These are phyloP conservation scores for Chaetomiaceae sp. DNA, from an alignment of 2,329 filamentous ascomycete species.

Conservation along the genomic window DNA sequence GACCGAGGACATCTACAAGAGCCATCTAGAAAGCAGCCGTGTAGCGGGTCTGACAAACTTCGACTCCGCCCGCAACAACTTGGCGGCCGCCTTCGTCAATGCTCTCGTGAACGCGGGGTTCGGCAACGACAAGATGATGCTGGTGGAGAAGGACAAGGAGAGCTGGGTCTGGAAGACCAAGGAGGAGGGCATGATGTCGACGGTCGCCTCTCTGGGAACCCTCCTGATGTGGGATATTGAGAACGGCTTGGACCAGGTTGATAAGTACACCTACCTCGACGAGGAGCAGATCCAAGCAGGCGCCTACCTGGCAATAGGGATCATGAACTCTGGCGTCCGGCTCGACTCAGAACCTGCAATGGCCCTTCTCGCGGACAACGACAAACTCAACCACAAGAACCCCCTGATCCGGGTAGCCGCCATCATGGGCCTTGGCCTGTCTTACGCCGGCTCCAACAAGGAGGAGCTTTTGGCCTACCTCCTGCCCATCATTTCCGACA, in stretches of 20 bases:
- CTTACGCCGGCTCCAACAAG: constrained; percentile 92
- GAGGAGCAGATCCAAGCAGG: constrained; percentile 86
- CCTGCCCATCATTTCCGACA: constrained; percentile 81
- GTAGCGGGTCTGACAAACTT: constrained; percentile 91
- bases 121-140: constrained; percentile 96
- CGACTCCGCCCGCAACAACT: constrained; percentile 91
- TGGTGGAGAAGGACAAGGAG: constrained; percentile 80
- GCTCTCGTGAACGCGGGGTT: constrained; percentile 96
- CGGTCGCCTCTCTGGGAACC: constrained; percentile 87
- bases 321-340: constrained; percentile 89
- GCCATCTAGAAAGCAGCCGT: constrained; percentile 90
- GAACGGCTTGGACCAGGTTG: constrained; percentile 84
- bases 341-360: constrained; percentile 87
- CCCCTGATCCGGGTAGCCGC: constrained; percentile 73
- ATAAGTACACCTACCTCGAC: constrained; percentile 82
- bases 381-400: constrained; percentile 75
- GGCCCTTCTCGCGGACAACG: constrained; percentile 74
- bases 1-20: constrained; percentile 99
- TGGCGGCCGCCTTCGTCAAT: constrained; percentile 94
- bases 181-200: constrained; percentile 95
- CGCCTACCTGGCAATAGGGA: constrained; percentile 87
- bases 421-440: constrained; percentile 93
- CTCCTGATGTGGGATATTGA: constrained; percentile 93
- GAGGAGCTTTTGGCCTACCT: constrained; percentile 81
- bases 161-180: constrained; percentile 99